phyloP scores from a whole-genome alignment of 2,329 filamentous ascomycete genomes.

The Diplodia sapinea region DNA sequence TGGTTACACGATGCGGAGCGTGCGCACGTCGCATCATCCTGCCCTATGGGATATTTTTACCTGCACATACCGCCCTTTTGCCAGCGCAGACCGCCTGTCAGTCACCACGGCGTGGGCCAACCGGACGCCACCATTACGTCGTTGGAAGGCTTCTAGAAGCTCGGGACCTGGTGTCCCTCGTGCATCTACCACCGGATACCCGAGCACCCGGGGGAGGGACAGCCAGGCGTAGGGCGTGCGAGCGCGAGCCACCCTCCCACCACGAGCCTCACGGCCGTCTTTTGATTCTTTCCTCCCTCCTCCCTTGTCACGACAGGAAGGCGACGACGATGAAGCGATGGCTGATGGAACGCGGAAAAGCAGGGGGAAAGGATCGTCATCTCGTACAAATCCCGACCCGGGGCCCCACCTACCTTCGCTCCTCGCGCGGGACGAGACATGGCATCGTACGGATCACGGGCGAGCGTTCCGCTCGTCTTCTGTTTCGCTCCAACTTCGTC shows the following conservation, averaged over 20 bases:
- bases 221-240: background rate
- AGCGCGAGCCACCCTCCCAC: background rate
- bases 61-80: background rate
- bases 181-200: background rate
- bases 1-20: background rate
- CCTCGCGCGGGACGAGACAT: background rate
- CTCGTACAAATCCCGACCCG: background rate
- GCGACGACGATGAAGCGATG: background rate
- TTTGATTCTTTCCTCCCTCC: background rate
- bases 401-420: background rate
- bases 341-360: background rate
- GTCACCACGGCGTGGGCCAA: too few species aligned
- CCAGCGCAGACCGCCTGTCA: background rate
- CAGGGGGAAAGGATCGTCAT: too few species aligned
- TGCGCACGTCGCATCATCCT: background rate
- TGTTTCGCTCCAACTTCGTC: background rate
- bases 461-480: background rate
- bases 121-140: too few species aligned
- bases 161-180: background rate
- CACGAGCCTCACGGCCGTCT: background rate
- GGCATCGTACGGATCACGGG: background rate
- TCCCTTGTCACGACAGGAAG: background rate
- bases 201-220: background rate
- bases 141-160: background rate
- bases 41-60: background rate